Evolutionary conservation across 1,284 basidiomycete species (phyloP), one percentile per base, ranked within the genome.

Genomic region (Agaricales sp.): DNA sequence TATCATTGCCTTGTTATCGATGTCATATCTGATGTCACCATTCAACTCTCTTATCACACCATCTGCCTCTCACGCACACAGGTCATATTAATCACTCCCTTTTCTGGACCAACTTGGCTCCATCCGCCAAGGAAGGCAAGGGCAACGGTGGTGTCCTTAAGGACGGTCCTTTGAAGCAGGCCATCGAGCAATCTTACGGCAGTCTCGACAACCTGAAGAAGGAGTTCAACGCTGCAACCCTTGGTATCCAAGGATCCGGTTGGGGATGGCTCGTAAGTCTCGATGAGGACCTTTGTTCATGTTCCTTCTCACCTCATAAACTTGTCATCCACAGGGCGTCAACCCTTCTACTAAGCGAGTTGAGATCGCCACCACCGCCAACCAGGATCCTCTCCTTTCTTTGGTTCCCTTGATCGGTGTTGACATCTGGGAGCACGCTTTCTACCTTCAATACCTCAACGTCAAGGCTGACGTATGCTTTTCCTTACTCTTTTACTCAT

Each of bases 101-200:
- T 55, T 95, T 95, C 77, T 94, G 92, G 92, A 87, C 84, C 73
- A 94, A 92, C 74, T 75, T 92, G 52, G 78, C 86, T 2, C 82
- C 82, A 1, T 59, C 73, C 21, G 63, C 71, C 14, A 66, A 68
- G 2, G 61, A 67, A 53, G 68, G 68, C 50, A 73, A 71, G 52
- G 77, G 77, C 13, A 55, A 65, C 55, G 82, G 87, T 53, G 84
- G 83, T 57, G 70, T 76, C 52, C 72, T 91, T 56, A 60, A 72
- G 53, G 75, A 78, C 6, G 80, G 82, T 11, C 68, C 75, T 21
- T 74, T 94, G 61, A 86, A 83, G 66, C 63, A 75, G 13, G 84
- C 82, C 47, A 78, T 94, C 59, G 68, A 73, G 13, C 63, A 70
- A 13, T 61, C 70, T 41, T 94, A 85, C 60, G 90, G 89, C 53